phyloP scores from a whole-genome alignment of 352 stramenopile genomes.

The Globisporangium middletonii region DNA sequence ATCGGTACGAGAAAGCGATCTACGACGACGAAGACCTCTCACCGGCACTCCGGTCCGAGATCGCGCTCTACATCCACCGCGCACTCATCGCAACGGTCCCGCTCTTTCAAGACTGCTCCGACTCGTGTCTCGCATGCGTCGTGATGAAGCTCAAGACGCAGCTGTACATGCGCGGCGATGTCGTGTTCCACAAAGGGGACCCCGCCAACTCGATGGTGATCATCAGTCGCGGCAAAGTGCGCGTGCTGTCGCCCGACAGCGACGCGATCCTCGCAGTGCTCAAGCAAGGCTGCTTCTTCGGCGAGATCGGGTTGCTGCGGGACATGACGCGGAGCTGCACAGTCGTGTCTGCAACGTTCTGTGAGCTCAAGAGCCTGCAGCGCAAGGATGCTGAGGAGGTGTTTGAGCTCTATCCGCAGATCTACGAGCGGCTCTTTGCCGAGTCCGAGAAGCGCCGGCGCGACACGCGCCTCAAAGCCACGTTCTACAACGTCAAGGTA shows the following conservation, averaged over 20 bases:
- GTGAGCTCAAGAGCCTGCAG: constrained; percentile 49
- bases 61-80: constrained; percentile 58
- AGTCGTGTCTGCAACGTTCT: constrained; percentile 50
- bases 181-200: constrained; percentile 58
- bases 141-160: constrained; percentile 56
- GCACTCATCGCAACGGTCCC: constrained; percentile 44
- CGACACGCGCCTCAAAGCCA: constrained; percentile 39
- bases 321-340: constrained; percentile 58
- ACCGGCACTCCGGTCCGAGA: constrained; percentile 42
- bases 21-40: constrained; percentile 64
- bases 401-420: constrained; percentile 53
- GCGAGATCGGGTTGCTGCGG: constrained; percentile 47
- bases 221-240: constrained; percentile 57
- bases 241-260: constrained; percentile 52
- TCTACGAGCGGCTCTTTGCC: constrained; percentile 48
- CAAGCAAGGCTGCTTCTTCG: constrained; percentile 60
- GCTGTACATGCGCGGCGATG: constrained; percentile 51
- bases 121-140: constrained; percentile 44
- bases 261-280: constrained; percentile 43
- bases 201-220: constrained; percentile 56
- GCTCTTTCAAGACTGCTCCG: constrained; percentile 51
- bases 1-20: constrained; percentile 63
- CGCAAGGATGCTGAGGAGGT: constrained; percentile 45
- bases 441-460: constrained; percentile 45
- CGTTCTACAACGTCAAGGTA: constrained; percentile 53